These are phyloP conservation scores for Crithidia thermophila DNA, from an alignment of 208 protist species.

Conservation along the genomic window DNA sequence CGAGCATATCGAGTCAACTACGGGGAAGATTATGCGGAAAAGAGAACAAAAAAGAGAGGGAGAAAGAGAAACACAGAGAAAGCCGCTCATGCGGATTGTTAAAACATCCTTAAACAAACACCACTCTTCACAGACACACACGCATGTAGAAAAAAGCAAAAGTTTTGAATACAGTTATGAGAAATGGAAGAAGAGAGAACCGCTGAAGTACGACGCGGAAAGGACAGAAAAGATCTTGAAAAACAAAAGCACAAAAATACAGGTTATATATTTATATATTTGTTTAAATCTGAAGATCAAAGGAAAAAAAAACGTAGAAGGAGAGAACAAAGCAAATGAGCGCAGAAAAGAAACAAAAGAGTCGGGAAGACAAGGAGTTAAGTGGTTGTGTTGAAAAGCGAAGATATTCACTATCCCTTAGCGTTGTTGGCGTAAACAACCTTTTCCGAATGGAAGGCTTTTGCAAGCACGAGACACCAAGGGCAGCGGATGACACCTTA, in stretches of 20 bases:
- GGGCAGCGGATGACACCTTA: too few relatives aligned
- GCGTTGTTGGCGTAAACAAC: too few relatives aligned
- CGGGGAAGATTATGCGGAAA: not conserved
- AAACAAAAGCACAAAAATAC: constrained; percentile 16
- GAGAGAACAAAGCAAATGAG: constrained; percentile 9
- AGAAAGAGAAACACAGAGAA: not conserved
- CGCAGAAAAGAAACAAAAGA: too few relatives aligned
- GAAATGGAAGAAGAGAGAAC: not conserved
- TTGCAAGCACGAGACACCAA: too few relatives aligned
- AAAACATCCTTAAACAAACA: not conserved
- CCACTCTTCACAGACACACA: not conserved
- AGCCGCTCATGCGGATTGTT: not conserved
- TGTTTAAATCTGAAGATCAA: too few relatives aligned
- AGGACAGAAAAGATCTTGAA: not conserved
- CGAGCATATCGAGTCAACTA: not conserved
- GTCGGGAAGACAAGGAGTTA: too few relatives aligned
- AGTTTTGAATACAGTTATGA: not conserved
- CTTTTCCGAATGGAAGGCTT: too few relatives aligned
- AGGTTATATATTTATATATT: too few relatives aligned
- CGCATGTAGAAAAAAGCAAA: not conserved
- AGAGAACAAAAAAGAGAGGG: not conserved
- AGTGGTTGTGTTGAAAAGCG: too few relatives aligned
- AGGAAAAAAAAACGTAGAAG: constrained; percentile 23
- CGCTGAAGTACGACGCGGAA: constrained; percentile 1
- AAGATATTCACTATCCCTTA: too few relatives aligned